Evolutionary conservation across 768 basidiomycete species (phyloP), one percentile per base, ranked within the genome.

Genomic region (Suillus sp.): DNA sequence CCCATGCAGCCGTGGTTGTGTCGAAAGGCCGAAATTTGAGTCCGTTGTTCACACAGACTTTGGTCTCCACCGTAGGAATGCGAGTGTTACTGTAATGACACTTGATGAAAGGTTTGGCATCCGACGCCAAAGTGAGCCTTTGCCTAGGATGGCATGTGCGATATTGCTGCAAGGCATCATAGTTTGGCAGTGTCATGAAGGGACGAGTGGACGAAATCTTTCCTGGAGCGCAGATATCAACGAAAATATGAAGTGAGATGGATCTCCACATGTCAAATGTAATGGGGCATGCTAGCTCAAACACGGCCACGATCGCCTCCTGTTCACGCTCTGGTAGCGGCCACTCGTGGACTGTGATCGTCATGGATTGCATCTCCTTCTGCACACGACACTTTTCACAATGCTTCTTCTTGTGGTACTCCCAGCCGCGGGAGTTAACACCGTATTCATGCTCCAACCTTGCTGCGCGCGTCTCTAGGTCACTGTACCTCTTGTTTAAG

Each of bases 261-360:
- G 70, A 71, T 57, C 84, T 76, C 84, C 84, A 85, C 60, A 78
- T 71, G 7, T 72, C 67, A 65, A 84, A 82, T 9, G 70, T 64
- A 11, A 72, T 35, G 9, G 84, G 84, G 60, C 76, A 76, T 13
- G 67, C 63, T 4, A 83, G 65, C 64, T 84, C 82, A 58, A 84
- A 85, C 1, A 83, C 68, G 13, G 77, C 72, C 0, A 67, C 68
- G 61, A 77, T 69, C 0, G 74, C 74, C 13, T 61, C 34, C 6
- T 68, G n/a, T 6, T 20, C 34, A 20, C 69, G 38, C 2, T 62
- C 38, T 1, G 84, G 81, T 48, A 85, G 67, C 0, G 83, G 84
- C 82, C 81, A 82, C 59, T 85, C 84, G 40, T 81, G 73, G 8
- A 80, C 65, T 0, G 32, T 1, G 30, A 84, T 83, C 0, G 32